These are phyloP conservation scores for Craspedostauros australis DNA, from an alignment of 108 stramenopile genomes.

Conservation along the genomic window DNA sequence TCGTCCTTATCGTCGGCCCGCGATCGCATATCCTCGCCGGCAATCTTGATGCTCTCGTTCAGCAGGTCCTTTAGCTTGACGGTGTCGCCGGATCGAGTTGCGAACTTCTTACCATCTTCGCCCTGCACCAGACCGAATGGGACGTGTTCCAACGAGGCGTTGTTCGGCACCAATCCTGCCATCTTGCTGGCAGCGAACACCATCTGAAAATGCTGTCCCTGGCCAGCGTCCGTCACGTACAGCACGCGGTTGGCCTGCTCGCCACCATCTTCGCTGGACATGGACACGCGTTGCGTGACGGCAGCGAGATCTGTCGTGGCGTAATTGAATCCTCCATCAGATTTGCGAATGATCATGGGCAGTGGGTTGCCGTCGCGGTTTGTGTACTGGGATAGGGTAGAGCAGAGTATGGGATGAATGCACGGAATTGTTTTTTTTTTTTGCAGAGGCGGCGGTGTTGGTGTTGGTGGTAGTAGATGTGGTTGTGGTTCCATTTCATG, in stretches of 20 bases:
- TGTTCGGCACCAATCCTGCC: slow-evolving; percentile 67
- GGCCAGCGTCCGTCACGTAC: slow-evolving; percentile 97
- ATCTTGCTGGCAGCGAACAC: slow-evolving; percentile 86
- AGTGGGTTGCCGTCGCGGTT: slow-evolving; percentile 78
- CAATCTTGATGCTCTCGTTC: slow-evolving; percentile 89
- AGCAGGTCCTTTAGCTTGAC: slow-evolving; percentile 96
- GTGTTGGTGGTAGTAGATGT: too few relatives aligned
- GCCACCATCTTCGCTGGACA: slow-evolving; percentile 48
- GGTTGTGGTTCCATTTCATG: too few relatives aligned
- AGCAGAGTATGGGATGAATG: too few relatives aligned
- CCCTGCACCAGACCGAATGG: slow-evolving; percentile 98
- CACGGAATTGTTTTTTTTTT: too few relatives aligned
- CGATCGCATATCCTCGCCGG: slow-evolving; percentile 69
- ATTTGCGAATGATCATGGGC: slow-evolving; percentile 92
- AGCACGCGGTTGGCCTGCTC: slow-evolving; percentile 82
- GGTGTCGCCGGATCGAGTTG: slow-evolving; percentile 94
- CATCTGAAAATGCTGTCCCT: slow-evolving; percentile 93
- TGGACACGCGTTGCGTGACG: slow-evolving; percentile 77
- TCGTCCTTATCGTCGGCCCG: slow-evolving; percentile 42
- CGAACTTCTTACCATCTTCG: slow-evolving; percentile 98
- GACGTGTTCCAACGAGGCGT: slow-evolving; percentile 86
- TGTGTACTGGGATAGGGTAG: slow-evolving; percentile 47
- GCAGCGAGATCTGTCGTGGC: slow-evolving; percentile 98
- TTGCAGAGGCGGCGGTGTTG: too few relatives aligned
- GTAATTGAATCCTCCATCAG: slow-evolving; percentile 98